Percentiles rank a stretch among this genome's conserved stretches.
These are phyloP conservation scores for Arthrobotrys entomopaga DNA, from an alignment of 2,329 filamentous ascomycete genomes.

Conservation along the genomic window DNA sequence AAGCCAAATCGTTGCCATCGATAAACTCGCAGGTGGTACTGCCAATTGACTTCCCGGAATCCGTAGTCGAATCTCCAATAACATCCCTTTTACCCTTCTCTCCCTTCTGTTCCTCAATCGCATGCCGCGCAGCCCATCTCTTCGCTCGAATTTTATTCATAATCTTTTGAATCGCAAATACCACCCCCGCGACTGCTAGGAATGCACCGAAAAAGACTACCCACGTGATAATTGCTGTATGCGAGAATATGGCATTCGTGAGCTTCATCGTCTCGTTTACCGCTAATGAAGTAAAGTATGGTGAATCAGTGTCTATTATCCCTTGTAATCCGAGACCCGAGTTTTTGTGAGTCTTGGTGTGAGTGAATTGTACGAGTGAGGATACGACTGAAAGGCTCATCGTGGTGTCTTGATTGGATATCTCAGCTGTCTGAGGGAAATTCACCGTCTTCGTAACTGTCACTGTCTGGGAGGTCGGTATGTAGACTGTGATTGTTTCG, in stretches of 20 bases:
- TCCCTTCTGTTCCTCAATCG: conserved; percentile 6
- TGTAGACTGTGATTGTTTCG: too few species aligned
- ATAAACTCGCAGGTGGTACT: conserved; percentile 28
- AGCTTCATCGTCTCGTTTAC: conserved; percentile 23
- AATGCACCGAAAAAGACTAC: conserved; percentile 24
- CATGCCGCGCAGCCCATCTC: conserved; percentile 7
- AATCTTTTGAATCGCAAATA: conserved; percentile 36
- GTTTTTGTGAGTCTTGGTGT: conserved; percentile 9
- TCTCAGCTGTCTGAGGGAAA: background rate
- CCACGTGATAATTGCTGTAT: conserved; percentile 34
- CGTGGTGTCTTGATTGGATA: background rate
- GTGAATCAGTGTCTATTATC: conserved; percentile 13
- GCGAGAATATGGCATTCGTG: conserved; percentile 37
- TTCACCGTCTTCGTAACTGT: background rate
- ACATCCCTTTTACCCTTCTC: background rate
- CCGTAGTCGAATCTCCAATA: background rate
- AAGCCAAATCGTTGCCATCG: conserved; percentile 27
- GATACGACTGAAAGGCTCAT: background rate
- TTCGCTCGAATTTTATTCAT: conserved; percentile 32
- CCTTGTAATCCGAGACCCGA: conserved; percentile 3
- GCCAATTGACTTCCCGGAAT: background rate
- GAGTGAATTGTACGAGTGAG: background rate
- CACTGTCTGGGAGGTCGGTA: background rate
- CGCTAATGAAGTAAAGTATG: conserved; percentile 13
- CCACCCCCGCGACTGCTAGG: conserved; percentile 12